Percentiles rank a stretch among this genome's conserved stretches.
phyloP scores from a whole-genome alignment of 805 yeast genomes.

The Starmerella asiatica region DNA sequence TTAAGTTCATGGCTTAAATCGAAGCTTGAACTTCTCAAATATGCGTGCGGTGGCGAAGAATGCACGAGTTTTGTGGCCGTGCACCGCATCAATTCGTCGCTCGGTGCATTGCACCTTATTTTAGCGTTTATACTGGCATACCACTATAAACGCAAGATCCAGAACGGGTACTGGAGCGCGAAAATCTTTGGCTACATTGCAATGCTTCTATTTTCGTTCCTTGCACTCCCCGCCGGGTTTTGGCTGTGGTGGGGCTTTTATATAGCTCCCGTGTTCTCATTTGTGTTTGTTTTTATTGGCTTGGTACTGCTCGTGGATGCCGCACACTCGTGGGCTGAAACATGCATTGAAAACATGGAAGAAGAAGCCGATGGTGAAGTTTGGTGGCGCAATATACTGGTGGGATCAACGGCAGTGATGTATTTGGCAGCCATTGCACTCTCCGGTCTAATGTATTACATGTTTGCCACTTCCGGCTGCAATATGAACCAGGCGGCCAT shows the following conservation, averaged over 20 bases:
- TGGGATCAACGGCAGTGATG: slow-evolving; percentile 82
- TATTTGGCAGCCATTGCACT: slow-evolving; percentile 58
- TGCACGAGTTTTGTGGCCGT: slow-evolving; percentile 91
- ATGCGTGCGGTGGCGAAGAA: slow-evolving; percentile 65
- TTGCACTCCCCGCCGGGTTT: slow-evolving; percentile 72
- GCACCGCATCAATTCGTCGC: slow-evolving; percentile 78
- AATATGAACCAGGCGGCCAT: slow-evolving; percentile 82
- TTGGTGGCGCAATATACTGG: slow-evolving; percentile 67
- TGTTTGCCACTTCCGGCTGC: slow-evolving; percentile 73
- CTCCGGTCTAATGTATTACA: slow-evolving; percentile 66
- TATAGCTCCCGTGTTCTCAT: slow-evolving; percentile 71
- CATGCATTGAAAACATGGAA: slow-evolving; percentile 81
- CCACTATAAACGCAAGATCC: slow-evolving; percentile 62
- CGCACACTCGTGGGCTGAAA: slow-evolving; percentile 98
- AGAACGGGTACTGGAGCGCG: slow-evolving; percentile 83
- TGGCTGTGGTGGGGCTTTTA: slow-evolving; percentile 85
- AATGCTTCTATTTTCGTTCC: slow-evolving; percentile 52
- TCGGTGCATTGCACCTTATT: slow-evolving; percentile 63
- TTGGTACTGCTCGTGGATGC: slow-evolving; percentile 82
- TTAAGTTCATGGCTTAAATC: slow-evolving; percentile 65
- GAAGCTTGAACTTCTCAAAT: slow-evolving; percentile 57
- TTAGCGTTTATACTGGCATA: slow-evolving; percentile 51
- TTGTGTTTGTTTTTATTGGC: slow-evolving; percentile 78
- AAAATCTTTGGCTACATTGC: slow-evolving; percentile 37
- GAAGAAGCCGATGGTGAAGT: slow-evolving; percentile 44